Conservation (phyloP, 2,329 filamentous ascomycete genomes). For the Penicillium hesseltinei region DNA sequence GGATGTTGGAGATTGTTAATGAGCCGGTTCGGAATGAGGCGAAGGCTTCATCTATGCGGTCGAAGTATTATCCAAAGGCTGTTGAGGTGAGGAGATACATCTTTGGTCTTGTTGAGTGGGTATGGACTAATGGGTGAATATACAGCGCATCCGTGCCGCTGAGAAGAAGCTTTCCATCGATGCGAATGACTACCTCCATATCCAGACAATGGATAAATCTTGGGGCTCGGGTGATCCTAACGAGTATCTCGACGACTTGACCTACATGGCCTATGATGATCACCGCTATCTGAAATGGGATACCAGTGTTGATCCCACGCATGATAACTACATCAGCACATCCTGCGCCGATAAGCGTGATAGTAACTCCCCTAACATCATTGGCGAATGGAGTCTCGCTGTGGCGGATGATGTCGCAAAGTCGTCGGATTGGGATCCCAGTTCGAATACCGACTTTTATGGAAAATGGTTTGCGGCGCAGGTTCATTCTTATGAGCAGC, state of each 20-base stretch:
- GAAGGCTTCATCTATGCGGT: too few species aligned
- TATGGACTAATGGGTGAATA: too few species aligned
- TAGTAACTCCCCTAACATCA: conserved; percentile 48
- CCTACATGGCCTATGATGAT: conserved; percentile 55
- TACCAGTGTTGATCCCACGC: conserved; percentile 41
- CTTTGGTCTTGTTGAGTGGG: too few species aligned
- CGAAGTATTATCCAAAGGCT: too few species aligned
- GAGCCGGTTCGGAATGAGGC: too few species aligned
- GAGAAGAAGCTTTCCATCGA: conserved; percentile 49
- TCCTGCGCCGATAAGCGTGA: conserved; percentile 52
- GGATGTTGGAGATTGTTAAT: too few species aligned
- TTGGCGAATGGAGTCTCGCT: conserved; percentile 60
- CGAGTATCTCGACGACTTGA: conserved; percentile 43
- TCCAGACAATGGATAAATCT: conserved; percentile 53
- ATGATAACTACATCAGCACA: conserved; percentile 51
- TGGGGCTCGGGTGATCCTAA: conserved; percentile 59
- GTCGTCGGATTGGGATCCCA: conserved; percentile 45
- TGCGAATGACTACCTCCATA: conserved; percentile 49
- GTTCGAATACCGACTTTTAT: conserved; percentile 53
- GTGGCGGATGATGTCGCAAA: conserved; percentile 51
- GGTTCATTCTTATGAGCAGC: conserved; percentile 54
- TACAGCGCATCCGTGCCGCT: conserved; percentile 45
- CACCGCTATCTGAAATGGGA: conserved; percentile 61
- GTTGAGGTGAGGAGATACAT: too few species aligned
- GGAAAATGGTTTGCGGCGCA: conserved; percentile 58